Evolutionary conservation across 2,329 filamentous ascomycete genomes (phyloP), one percentile per base, ranked within the genome.

Genomic region (Apiospora rasikravindrae): DNA sequence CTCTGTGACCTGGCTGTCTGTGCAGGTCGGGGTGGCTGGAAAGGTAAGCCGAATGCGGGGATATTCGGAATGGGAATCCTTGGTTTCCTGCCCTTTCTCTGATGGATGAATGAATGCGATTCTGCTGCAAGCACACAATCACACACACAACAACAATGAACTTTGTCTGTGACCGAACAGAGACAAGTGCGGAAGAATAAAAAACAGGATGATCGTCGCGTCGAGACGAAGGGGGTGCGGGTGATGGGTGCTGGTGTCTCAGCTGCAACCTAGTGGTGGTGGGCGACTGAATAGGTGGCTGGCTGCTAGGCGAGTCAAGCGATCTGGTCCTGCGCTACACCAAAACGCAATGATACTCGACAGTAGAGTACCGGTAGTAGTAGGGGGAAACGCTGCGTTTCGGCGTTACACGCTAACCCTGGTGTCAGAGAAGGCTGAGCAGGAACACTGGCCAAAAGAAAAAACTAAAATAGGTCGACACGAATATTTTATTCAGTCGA

Each of bases 171-270:
- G 40, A 37, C 22, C 29, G 11, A n/a, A 61, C 11, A 53, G 22
- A 64, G 33, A 64, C 57, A 40, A 40, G 57, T 40, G 33, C 57
- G 33, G 33, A 64, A 64, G 44, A 47, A 37, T n/a, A 6, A 5
- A 37, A 7, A 5, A 64, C 57, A n/a, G 57, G 33, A 19, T 40
- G 57, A 64, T 64, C 57, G 29, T 40, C 57, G 57, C 57, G 57
- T 64, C 57, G 57, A 64, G 57, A 64, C 57, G 57, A 64, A 64
- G 57, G 57, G 57, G 57, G 57, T 64, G 57, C 57, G 57, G 57
- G 57, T 64, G 57, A 64, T 64, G 33, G 33, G 57, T 64, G 57
- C 22, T 64, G 57, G 29, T 64, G 57, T 64, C 57, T 64, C 57
- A 64, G 57, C 57, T 64, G 53, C 33, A 61, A 64, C 57, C 57